Evolutionary conservation across 345 rosid genomes (phyloP).

Genomic region (Ricinus communis): DNA sequence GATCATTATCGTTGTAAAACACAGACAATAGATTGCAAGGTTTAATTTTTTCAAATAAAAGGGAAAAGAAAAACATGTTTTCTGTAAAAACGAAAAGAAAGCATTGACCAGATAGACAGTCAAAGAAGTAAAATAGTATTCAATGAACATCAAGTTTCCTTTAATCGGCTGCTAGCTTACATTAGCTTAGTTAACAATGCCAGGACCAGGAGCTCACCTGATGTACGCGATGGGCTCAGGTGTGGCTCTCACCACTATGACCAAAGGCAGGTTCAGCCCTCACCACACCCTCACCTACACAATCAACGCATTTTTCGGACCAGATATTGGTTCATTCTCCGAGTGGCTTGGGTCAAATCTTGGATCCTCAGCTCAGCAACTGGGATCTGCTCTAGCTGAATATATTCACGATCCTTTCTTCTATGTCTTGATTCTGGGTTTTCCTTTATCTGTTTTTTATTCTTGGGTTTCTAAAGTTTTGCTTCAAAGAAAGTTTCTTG

Average conservation of each 20-base stretch:
- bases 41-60: too few relatives aligned
- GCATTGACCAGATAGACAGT: not conserved
- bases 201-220: constrained; percentile 74
- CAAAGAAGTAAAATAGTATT: not conserved
- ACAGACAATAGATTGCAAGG: too few relatives aligned
- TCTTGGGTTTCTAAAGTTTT: constrained; percentile 47
- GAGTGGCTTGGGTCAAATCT: constrained; percentile 58
- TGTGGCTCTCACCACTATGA: constrained; percentile 43
- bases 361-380: constrained; percentile 19
- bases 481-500: constrained; percentile 43
- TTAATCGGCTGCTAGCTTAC: not conserved
- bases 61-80: too few relatives aligned
- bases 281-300: constrained; percentile 60
- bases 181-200: constrained; percentile 32
- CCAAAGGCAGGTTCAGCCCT: constrained; percentile 54
- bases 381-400: constrained; percentile 42
- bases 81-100: too few relatives aligned
- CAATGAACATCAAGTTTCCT: not conserved
- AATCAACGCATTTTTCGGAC: constrained; percentile 73
- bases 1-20: too few relatives aligned
- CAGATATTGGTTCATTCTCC: constrained; percentile 72
- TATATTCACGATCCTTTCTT: constrained; percentile 57
- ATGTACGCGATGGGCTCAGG: constrained; percentile 70
- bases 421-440: constrained; percentile 52
- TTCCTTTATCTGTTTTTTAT: constrained; percentile 52